Base-by-base conservation (phyloP, 306 rosid species). In the Prunus campanulata region DNA sequence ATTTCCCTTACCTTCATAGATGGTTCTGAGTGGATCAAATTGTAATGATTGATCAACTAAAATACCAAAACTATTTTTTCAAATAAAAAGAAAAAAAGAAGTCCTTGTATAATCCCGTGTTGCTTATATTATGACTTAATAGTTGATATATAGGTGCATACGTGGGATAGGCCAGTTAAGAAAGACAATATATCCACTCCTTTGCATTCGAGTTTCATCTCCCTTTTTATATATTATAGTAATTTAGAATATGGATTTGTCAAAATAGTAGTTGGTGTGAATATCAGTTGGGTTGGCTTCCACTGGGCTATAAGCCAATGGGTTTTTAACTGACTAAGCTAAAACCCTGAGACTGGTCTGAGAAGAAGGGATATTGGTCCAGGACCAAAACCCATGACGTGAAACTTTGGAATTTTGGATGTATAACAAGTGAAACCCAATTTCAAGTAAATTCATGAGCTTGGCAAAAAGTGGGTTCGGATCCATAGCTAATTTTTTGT, bases 11-110 rank as follows among this genome's bases (percentile, higher is more conserved):
- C 55, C 74, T 95, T 86, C 84, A 86, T 95, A 68, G 99, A 95
- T 87, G 99, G 99, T 2, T 82, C 85, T 55, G 97, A 95, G 79
- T 95, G 99, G 99, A 81, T 90, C 79, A 79, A 83, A 44, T 22
- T 90, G 29, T 90, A 72, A 82, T 78, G 3, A 24, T 47, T 3
- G 42, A 42, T 47, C 49, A 56, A 56, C 20, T 25, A n/a, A 20
- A 68, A 27, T 16, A 30, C 70, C 70, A 52, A 22, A 42, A 69
- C 13, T 6, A 13, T 52, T 25, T 72, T 42, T 24, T 1, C 39
- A 18, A 27, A 29, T 35, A n/a, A 56, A 39, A 52, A 61, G 18
- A 13, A 1, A 9, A 46, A 11, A n/a, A 70, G 13, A 29, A 35
- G 5, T 46, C 18, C 42, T 79, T 56, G 74, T 57, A 29, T 55